These are phyloP conservation scores for Trichomonas tenax DNA, from an alignment of 208 protist species.

Conservation along the genomic window DNA sequence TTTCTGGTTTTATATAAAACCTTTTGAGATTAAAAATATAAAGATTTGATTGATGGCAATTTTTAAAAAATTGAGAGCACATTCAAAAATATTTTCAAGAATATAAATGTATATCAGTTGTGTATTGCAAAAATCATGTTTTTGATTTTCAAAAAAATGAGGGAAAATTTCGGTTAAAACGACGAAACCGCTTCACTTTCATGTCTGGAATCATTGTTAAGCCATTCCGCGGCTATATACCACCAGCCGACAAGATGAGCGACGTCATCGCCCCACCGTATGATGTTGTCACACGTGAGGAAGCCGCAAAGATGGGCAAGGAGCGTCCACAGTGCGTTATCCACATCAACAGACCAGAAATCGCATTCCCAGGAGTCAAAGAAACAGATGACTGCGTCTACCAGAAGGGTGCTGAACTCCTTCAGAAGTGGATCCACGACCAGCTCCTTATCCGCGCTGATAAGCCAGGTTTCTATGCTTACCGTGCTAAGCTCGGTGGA, in stretches of 20 bases:
- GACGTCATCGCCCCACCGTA: neutral
- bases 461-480: conserved; percentile 13
- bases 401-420: neutral
- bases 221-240: neutral
- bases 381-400: neutral
- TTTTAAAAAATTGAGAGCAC: too few relatives aligned
- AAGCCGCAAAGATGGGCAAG: neutral
- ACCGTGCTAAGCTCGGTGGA: neutral
- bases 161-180: neutral
- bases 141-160: neutral
- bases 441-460: neutral
- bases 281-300: conserved; percentile 1
- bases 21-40: too few relatives aligned
- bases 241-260: neutral
- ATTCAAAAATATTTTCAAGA: neutral
- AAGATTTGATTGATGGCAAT: too few relatives aligned
- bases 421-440: neutral
- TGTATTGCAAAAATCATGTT: too few relatives aligned
- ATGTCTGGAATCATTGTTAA: conserved; percentile 9
- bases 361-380: neutral
- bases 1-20: too few relatives aligned
- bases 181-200: neutral
- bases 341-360: conserved; percentile 6
- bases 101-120: too few relatives aligned
- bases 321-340: neutral